Percentiles rank a stretch among this genome's conserved stretches.
phyloP scores from a whole-genome alignment of 805 yeast genomes.

The Starmerella tilneyi region DNA sequence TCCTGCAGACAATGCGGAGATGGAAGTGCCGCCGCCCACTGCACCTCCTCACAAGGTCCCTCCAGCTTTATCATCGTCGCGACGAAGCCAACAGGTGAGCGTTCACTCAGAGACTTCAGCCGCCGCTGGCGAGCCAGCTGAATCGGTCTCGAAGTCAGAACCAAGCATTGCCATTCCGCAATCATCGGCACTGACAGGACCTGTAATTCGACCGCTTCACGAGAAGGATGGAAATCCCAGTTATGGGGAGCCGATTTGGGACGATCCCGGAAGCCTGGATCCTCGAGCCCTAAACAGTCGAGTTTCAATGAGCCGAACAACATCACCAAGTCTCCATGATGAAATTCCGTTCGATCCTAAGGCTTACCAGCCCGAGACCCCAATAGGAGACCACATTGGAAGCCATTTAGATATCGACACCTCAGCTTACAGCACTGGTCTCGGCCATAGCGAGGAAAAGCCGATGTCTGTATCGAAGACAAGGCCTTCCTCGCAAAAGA shows the following conservation, averaged over 20 bases:
- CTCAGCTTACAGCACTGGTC: conserved; percentile 5
- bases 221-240: background rate
- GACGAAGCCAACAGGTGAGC: conserved; percentile 1
- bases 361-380: conserved; percentile 13
- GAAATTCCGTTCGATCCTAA: conserved; percentile 25
- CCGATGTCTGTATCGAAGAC: background rate
- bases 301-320: background rate
- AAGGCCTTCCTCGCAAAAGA: background rate
- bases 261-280: conserved; percentile 4
- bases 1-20: background rate
- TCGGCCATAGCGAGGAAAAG: background rate
- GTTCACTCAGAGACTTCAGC: too few relatives aligned
- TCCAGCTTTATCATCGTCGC: conserved; percentile 11
- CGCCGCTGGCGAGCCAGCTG: too few relatives aligned
- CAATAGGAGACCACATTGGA: conserved; percentile 18
- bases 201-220: background rate
- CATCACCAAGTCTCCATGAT: conserved; percentile 21
- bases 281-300: background rate
- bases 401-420: conserved; percentile 17
- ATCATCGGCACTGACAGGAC: conserved; percentile 18
- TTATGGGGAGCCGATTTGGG: too few relatives aligned
- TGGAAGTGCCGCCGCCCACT: conserved; percentile 26
- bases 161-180: background rate
- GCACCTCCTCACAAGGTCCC: conserved; percentile 32
- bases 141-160: background rate